phyloP scores from a whole-genome alignment of 1,139 yeast species.

The Blastobotrys apis region DNA sequence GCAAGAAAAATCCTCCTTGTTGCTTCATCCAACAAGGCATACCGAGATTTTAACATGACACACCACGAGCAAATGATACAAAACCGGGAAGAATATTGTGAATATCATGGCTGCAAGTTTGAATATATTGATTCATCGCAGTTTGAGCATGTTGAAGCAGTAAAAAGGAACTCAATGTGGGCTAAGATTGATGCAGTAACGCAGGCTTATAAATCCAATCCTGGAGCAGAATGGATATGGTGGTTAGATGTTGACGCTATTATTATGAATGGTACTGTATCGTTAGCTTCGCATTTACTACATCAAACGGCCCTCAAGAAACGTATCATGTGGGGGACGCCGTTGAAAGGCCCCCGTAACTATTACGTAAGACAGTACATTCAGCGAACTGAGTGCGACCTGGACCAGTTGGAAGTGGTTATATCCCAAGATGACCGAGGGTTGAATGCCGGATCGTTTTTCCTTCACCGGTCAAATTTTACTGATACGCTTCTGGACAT shows the following conservation, averaged over 20 bases:
- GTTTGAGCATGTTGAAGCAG: slow-evolving; percentile 14
- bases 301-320: slow-evolving; percentile 28
- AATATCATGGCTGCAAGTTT: slow-evolving; percentile 32
- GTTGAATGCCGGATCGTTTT: slow-evolving; percentile 37
- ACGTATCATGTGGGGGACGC: slow-evolving; percentile 25
- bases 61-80: slow-evolving; percentile 23
- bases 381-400: slow-evolving; percentile 18
- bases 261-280: slow-evolving; percentile 30
- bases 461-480: slow-evolving; percentile 26
- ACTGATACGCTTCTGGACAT: slow-evolving; percentile 1
- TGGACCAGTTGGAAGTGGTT: slow-evolving; percentile 26
- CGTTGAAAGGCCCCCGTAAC: slow-evolving; percentile 20
- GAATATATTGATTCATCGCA: slow-evolving; percentile 27
- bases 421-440: slow-evolving; percentile 30
- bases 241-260: slow-evolving; percentile 35
- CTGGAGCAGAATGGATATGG: slow-evolving; percentile 36
- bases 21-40: slow-evolving; percentile 29
- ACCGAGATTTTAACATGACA: slow-evolving; percentile 21
- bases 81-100: slow-evolving; percentile 34
- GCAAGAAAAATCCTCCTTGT: slow-evolving; percentile 29
- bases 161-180: slow-evolving; percentile 30
- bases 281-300: slow-evolving; percentile 31
- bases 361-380: slow-evolving; percentile 22
- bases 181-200: slow-evolving; percentile 31
- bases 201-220: slow-evolving; percentile 28